These are phyloP conservation scores for Candolleomyces eurysporus DNA, from an alignment of 768 basidiomycete species.

Conservation along the genomic window DNA sequence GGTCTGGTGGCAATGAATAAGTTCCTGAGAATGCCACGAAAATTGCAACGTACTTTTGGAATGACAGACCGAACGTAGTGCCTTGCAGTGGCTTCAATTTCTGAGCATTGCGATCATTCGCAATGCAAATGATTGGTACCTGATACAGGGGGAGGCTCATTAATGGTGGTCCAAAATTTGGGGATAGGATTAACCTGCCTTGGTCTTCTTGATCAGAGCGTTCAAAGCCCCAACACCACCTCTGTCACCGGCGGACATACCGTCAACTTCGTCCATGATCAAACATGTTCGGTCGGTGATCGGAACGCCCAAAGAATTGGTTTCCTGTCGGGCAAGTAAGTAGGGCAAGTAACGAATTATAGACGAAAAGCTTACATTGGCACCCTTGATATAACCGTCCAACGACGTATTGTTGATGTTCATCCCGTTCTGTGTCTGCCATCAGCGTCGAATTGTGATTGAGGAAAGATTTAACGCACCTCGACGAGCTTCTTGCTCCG, in stretches of 20 bases:
- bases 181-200: conserved; percentile 40
- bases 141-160: conserved; percentile 26
- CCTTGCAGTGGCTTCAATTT: conserved; percentile 85
- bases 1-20: conserved; percentile 52
- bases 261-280: conserved; percentile 99
- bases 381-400: conserved; percentile 77
- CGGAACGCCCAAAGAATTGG: conserved; percentile 66
- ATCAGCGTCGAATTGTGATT: not conserved
- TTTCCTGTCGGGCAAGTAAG: conserved; percentile 26
- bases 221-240: conserved; percentile 95
- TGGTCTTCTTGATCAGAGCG: conserved; percentile 88
- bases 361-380: conserved; percentile 35
- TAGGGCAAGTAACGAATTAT: not conserved
- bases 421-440: conserved; percentile 65
- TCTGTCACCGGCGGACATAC: conserved; percentile 97
- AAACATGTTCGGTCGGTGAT: conserved; percentile 82
- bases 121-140: conserved; percentile 98
- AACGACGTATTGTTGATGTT: conserved; percentile 88
- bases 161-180: too few species aligned
- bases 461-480: conserved; percentile 38
- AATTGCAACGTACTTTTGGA: conserved; percentile 59
- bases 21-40: not conserved
- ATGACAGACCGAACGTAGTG: conserved; percentile 74
- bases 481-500: conserved; percentile 97
- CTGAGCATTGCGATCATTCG: conserved; percentile 83